phyloP scores from a whole-genome alignment of 495 filamentous ascomycete genomes.

The Podospora pseudopauciseta region DNA sequence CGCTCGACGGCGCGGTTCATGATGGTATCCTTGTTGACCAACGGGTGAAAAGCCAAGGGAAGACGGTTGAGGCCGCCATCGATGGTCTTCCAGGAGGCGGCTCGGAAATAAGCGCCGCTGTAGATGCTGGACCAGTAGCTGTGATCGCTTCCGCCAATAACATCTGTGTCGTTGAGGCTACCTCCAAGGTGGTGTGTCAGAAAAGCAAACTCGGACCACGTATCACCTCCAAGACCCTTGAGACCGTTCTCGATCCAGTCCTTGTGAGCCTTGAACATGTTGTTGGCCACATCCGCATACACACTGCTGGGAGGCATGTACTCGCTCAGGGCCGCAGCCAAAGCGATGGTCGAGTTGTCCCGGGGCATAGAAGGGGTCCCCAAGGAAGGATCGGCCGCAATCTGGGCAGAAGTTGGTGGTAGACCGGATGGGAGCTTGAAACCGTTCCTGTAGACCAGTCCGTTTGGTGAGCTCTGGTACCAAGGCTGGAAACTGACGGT shows the following conservation, averaged over 20 bases:
- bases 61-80: slow-evolving; percentile 58
- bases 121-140: slow-evolving; percentile 42
- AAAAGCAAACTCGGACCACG: slow-evolving; percentile 62
- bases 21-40: slow-evolving; percentile 52
- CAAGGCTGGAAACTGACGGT: slow-evolving; percentile 65
- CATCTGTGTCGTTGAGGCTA: slow-evolving; percentile 54
- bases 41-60: slow-evolving; percentile 58
- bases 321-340: slow-evolving; percentile 15
- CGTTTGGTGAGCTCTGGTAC: slow-evolving; percentile 54
- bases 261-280: slow-evolving; percentile 64
- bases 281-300: slow-evolving; percentile 48
- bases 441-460: slow-evolving; percentile 49
- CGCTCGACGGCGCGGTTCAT: slow-evolving; percentile 52
- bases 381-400: slow-evolving; percentile 41
- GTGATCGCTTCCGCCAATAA: slow-evolving; percentile 26
- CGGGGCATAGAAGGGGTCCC: slow-evolving; percentile 34
- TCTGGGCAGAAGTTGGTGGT: slow-evolving; percentile 42
- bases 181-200: slow-evolving; percentile 55
- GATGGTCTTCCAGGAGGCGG: slow-evolving; percentile 60
- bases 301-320: slow-evolving; percentile 23
- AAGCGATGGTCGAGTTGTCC: slow-evolving; percentile 27
- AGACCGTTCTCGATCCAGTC: slow-evolving; percentile 38
- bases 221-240: slow-evolving; percentile 36
- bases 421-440: slow-evolving; percentile 45
- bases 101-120: slow-evolving; percentile 57